These are phyloP conservation scores for Claviceps sp. DNA, from an alignment of 2,329 filamentous ascomycete species.

Conservation along the genomic window DNA sequence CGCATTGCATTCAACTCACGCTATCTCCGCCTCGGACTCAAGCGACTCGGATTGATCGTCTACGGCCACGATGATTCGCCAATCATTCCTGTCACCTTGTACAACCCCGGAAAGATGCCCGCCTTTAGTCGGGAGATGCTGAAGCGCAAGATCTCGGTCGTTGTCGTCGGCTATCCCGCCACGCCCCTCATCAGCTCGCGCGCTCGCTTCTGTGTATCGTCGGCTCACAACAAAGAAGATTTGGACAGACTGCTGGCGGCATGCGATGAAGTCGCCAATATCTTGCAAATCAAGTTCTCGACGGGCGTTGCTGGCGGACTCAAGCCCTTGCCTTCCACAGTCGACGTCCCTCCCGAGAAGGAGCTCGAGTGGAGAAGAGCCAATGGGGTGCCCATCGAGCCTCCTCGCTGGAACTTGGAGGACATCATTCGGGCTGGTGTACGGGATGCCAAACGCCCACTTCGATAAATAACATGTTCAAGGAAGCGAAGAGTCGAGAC, in stretches of 20 bases:
- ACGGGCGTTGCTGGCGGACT: conserved; percentile 85
- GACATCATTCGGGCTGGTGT: conserved; percentile 66
- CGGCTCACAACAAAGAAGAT: conserved; percentile 97
- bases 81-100: conserved; percentile 87
- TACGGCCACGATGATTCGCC: conserved; percentile 97
- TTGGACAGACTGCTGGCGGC: conserved; percentile 79
- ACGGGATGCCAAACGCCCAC: conserved; percentile 58
- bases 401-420: conserved; percentile 74
- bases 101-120: conserved; percentile 97
- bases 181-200: conserved; percentile 91
- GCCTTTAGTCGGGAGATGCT: conserved; percentile 99
- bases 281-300: conserved; percentile 94
- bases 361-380: conserved; percentile 54
- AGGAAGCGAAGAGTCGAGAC: conserved; percentile 2
- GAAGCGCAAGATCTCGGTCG: conserved; percentile 91
- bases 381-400: conserved; percentile 52
- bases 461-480: conserved; percentile 39
- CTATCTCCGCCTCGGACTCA: conserved; percentile 92
- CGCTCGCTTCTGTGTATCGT: conserved; percentile 88
- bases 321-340: conserved; percentile 58
- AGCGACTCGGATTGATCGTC: conserved; percentile 91
- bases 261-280: conserved; percentile 84
- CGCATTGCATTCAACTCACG: conserved; percentile 96
- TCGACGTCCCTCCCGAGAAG: conserved; percentile 55
- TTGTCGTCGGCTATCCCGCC: conserved; percentile 93